phyloP scores from a whole-genome alignment of 306 rosid species.

The Lupinus albus region DNA sequence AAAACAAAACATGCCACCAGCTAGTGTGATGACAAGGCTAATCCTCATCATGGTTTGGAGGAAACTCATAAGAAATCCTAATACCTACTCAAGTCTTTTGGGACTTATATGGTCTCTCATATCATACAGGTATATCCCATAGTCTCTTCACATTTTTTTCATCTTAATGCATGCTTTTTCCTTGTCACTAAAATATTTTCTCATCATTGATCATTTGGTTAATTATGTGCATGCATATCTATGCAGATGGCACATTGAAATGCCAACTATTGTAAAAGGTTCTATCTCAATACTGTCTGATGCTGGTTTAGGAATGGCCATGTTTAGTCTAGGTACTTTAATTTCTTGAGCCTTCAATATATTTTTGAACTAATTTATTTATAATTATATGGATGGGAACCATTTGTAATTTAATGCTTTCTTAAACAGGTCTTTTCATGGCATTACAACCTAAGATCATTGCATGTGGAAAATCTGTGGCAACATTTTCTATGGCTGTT shows the following conservation, averaged over 20 bases:
- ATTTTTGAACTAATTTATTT: too few species aligned
- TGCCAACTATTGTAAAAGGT: conserved; percentile 81
- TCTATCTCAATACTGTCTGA: conserved; percentile 83
- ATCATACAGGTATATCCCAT: conserved; percentile 59
- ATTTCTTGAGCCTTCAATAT: neutral
- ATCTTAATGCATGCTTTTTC: too few species aligned
- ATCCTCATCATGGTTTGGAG: conserved; percentile 93
- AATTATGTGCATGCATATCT: conserved; percentile 40
- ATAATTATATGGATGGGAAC: neutral
- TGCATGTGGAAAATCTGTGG: conserved; percentile 88
- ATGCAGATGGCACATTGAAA: conserved; percentile 75
- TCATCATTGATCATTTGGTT: conserved; percentile 10
- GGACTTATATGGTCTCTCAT: conserved; percentile 84
- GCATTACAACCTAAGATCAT: conserved; percentile 88
- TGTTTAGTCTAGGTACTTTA: conserved; percentile 87
- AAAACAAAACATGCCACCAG: conserved; percentile 83
- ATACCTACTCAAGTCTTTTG: conserved; percentile 76
- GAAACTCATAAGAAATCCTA: conserved; percentile 89
- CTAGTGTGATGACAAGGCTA: conserved; percentile 87
- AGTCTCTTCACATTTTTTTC: neutral
- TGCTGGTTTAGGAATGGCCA: conserved; percentile 95
- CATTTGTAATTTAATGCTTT: neutral
- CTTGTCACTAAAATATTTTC: neutral
- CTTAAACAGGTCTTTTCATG: conserved; percentile 75
- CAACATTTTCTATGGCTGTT: conserved; percentile 90